Percentiles rank a stretch among this genome's conserved stretches.
Evolutionary conservation across 2,329 filamentous ascomycete species (phyloP).

Genomic region (Fusarium mangiferae): DNA sequence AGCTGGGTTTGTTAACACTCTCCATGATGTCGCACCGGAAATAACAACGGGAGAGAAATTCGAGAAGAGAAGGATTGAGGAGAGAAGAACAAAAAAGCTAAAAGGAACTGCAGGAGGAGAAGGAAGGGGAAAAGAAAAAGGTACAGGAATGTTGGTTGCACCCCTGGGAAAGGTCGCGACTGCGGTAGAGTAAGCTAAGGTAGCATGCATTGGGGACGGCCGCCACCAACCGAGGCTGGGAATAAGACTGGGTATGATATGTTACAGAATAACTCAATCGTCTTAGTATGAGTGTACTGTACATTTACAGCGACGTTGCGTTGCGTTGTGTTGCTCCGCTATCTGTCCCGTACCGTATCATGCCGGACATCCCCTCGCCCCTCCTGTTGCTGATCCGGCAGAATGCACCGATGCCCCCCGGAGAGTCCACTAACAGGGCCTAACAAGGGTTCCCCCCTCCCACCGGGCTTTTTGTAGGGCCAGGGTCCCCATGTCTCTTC

Average conservation of each 20-base stretch:
- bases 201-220: background rate
- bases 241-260: background rate
- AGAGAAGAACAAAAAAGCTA: background rate
- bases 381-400: conserved; percentile 20
- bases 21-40: conserved; percentile 26
- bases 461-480: background rate
- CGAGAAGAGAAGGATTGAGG: background rate
- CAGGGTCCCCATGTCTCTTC: background rate
- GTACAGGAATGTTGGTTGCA: background rate
- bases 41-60: background rate
- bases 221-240: conserved; percentile 18
- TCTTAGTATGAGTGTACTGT: background rate
- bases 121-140: background rate
- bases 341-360: background rate
- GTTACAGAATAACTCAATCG: background rate
- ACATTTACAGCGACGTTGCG: background rate
- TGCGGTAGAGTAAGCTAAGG: background rate
- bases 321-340: background rate
- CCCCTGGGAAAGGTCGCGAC: conserved; percentile 4
- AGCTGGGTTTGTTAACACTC: conserved; percentile 32
- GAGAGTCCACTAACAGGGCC: background rate
- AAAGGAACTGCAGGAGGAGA: background rate
- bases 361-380: background rate
- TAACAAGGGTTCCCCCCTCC: background rate
- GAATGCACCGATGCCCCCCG: conserved; percentile 9